phyloP scores from a whole-genome alignment of 129 eudicot genomes.

The Ambrosia trifida region DNA sequence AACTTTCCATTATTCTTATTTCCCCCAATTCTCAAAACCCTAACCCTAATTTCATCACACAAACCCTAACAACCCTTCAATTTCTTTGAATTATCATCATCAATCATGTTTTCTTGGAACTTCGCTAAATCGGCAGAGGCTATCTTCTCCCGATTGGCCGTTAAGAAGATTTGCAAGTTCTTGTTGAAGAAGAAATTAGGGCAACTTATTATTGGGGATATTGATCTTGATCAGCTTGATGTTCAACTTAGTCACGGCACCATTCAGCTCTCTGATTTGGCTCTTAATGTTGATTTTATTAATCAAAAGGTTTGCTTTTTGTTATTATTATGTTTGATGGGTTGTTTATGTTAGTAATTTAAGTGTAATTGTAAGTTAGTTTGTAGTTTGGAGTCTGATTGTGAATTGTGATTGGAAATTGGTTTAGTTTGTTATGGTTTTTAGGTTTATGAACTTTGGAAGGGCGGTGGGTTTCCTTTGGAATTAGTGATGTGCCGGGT shows the following conservation, averaged over 20 bases:
- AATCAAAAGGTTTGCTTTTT: conserved; percentile 60
- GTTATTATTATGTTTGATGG: neutral
- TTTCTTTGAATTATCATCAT: neutral
- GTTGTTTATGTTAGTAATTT: neutral
- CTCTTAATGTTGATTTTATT: conserved; percentile 76
- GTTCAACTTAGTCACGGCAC: conserved; percentile 84
- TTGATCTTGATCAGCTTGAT: conserved; percentile 94
- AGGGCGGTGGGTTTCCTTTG: too few species aligned
- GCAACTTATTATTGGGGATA: conserved; percentile 77
- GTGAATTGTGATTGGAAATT: too few species aligned
- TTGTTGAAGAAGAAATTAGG: conserved; percentile 93
- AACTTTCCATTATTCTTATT: conserved; percentile 16
- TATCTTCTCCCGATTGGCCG: conserved; percentile 73
- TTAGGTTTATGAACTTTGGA: too few species aligned
- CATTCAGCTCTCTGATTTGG: conserved; percentile 83
- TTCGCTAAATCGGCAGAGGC: conserved; percentile 92
- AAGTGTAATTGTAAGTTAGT: too few species aligned
- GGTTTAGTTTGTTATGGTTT: too few species aligned
- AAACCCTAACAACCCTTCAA: conserved; percentile 13
- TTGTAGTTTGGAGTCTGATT: too few species aligned
- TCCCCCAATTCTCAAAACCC: conserved; percentile 29
- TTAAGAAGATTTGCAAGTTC: conserved; percentile 72
- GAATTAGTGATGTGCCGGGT: too few species aligned
- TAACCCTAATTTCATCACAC: conserved; percentile 33
- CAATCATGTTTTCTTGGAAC: conserved; percentile 72